Conservation (phyloP, 208 protist genomes). For the Leishmania aethiopica region DNA sequence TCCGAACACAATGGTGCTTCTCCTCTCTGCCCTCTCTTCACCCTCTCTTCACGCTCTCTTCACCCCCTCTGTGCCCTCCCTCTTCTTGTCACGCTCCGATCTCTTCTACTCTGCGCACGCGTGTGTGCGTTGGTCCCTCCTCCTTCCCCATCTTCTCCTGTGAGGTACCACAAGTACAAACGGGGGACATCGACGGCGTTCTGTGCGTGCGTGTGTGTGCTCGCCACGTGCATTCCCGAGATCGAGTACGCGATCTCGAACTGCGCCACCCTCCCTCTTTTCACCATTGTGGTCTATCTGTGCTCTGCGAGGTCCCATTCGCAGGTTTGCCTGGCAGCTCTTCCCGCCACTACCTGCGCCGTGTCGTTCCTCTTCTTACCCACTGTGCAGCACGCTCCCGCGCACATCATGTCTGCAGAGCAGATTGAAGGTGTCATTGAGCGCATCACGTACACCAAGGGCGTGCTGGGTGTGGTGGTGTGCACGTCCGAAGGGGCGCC, state of each 20-base stretch:
- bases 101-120: neutral
- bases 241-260: neutral
- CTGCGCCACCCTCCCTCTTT: neutral
- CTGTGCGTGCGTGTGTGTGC: neutral
- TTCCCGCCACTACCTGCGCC: neutral
- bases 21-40: neutral
- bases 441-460: conserved; percentile 86
- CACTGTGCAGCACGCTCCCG: neutral
- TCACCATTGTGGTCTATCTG: neutral
- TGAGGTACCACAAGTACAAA: neutral
- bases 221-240: too few species aligned
- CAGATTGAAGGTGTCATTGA: conserved; percentile 79
- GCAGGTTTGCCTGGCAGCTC: neutral
- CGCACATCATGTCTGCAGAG: conserved; percentile 43
- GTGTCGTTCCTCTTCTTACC: neutral
- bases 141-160: neutral
- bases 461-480: conserved; percentile 79
- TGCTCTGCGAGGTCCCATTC: neutral
- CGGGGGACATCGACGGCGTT: neutral
- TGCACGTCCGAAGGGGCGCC: conserved; percentile 72
- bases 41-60: too few species aligned
- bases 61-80: neutral
- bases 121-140: neutral
- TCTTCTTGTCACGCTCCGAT: too few species aligned
- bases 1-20: neutral